phyloP scores from a whole-genome alignment of 2,329 filamentous ascomycete genomes.

The Claviceps sp. region DNA sequence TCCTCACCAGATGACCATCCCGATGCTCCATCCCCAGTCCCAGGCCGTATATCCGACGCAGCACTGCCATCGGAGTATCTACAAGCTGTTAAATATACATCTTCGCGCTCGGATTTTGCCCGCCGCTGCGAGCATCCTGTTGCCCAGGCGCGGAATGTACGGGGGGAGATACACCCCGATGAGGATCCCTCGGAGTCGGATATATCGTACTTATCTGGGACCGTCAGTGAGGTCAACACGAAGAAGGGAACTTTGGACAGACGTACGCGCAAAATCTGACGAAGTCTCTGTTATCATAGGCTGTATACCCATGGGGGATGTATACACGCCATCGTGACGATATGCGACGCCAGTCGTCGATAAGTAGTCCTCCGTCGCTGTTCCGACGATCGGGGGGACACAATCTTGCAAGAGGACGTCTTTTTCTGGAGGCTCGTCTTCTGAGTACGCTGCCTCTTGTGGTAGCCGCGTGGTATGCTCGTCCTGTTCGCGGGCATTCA shows the following conservation, averaged over 20 bases:
- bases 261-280: neutral
- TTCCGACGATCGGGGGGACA: neutral
- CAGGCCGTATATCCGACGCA: neutral
- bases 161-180: conserved; percentile 25
- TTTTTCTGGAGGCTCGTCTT: neutral
- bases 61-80: neutral
- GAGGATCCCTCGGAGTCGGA: conserved; percentile 28
- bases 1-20: neutral
- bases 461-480: conserved; percentile 9
- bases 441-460: neutral
- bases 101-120: no score
- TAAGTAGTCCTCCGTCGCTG: neutral
- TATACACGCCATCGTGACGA: neutral
- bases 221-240: neutral
- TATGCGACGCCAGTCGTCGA: neutral
- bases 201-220: conserved; percentile 15
- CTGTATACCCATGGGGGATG: neutral
- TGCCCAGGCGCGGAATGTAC: conserved; percentile 26
- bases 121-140: conserved; percentile 13
- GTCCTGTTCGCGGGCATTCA: conserved; percentile 8
- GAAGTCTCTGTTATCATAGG: no score
- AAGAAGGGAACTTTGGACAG: neutral
- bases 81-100: no score
- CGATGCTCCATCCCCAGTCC: neutral
- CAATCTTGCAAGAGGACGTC: neutral